Conservation (phyloP, 202 grass and related monocot species). For the Panicum virgatum region DNA sequence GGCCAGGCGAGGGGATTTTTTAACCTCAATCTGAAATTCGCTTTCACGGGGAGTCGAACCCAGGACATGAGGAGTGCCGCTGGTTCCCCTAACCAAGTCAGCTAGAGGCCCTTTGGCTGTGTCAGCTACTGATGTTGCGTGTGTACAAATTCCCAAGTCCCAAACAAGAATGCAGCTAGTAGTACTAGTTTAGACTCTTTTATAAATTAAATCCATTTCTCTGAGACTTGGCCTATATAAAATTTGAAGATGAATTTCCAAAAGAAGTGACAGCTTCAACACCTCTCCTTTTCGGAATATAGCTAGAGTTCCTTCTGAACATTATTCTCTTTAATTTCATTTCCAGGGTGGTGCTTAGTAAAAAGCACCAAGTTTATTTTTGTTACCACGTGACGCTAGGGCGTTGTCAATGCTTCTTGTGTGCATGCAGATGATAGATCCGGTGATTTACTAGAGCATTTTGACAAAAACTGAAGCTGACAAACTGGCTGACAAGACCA, state of each 20-base stretch:
- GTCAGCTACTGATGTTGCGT: neutral
- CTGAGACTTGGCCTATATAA: neutral
- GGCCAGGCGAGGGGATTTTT: too few species aligned
- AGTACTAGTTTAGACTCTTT: neutral
- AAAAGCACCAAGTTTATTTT: neutral
- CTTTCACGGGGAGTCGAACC: too few species aligned
- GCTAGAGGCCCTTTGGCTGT: too few species aligned
- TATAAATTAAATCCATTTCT: slow-evolving; percentile 3
- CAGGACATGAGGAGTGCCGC: too few species aligned
- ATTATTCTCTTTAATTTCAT: neutral
- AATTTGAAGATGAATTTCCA: neutral
- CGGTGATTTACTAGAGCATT: neutral
- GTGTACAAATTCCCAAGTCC: neutral
- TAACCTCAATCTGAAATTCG: too few species aligned
- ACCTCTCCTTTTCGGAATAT: neutral
- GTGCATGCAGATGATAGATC: neutral
- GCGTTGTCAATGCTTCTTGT: neutral
- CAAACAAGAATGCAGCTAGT: neutral
- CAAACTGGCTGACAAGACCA: too few species aligned
- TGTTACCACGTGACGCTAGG: neutral
- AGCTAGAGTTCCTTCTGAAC: neutral
- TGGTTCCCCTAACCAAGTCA: too few species aligned
- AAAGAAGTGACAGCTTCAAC: neutral
- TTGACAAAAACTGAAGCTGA: neutral
- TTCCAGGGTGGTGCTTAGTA: neutral